Base-by-base conservation (phyloP, 2,329 filamentous ascomycete genomes). In the Magnaporthiopsis rhizophila region DNA sequence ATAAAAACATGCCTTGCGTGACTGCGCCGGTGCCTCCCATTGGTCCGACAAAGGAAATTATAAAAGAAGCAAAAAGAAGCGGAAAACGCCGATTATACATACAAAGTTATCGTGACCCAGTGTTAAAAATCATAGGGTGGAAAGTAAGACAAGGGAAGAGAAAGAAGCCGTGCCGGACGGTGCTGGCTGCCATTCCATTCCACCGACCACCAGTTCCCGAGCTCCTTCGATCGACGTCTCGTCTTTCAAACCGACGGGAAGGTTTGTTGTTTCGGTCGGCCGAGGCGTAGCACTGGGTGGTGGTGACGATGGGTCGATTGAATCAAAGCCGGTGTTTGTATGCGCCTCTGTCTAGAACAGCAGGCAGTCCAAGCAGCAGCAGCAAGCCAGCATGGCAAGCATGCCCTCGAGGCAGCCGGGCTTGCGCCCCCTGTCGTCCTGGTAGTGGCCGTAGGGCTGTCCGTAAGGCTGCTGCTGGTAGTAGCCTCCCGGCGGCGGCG, bases 291-390 rank as follows among this genome's bases (percentile, higher is more conserved):
- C 30, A 5, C 30, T 5, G 30, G 30, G 3, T 30, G 30, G 3
- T 30, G 30, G 30, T 30, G 30, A 30, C 30, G 30, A 30, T 7
- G 30, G 30, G 30, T 30, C 30, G 30, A 30, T 30, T 30, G 30
- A 30, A 30, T 30, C 6, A 30, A 30, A 30, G 6, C 4, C 3
- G 4, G 30, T 5, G 30, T 7, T 30, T 30, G 30, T 30, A 30
- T 30, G 30, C 26, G 26, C 30, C 30, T 30, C 30, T 3, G 30
- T n/a, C 21, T 80, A 86, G 69, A 84, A 85, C n/a, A 86, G 71
- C 28, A 75, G 68, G 59, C 77, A 75, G 68, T 86, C 83, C 69
- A 86, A 71, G 70, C 83, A 86, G 74, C 83, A 86, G 71, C 83
- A 86, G 72, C 83, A 85, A 1, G 83, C 83, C 66, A 83, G 70